phyloP scores from a whole-genome alignment of 352 stramenopile species.

The Aphanomyces stellatus region DNA sequence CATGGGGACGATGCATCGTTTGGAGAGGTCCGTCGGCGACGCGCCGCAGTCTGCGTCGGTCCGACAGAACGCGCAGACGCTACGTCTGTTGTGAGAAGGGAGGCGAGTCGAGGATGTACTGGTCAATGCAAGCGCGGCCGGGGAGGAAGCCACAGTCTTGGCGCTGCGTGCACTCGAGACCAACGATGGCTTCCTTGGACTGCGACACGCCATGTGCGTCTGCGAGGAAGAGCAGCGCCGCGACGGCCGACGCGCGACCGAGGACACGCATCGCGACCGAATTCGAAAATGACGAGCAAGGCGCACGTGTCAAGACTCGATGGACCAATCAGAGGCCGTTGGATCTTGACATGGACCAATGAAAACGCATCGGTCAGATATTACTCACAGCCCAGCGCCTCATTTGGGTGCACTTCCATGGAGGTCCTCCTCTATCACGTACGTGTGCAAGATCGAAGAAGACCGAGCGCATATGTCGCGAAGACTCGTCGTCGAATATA shows the following conservation, averaged over 20 bases:
- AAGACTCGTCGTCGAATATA: no score
- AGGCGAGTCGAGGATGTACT: constrained; percentile 25
- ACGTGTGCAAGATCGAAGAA: no score
- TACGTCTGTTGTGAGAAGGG: constrained; percentile 18
- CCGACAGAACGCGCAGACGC: constrained; percentile 60
- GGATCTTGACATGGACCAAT: neutral
- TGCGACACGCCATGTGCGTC: neutral
- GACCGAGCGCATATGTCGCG: no score
- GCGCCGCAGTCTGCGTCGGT: constrained; percentile 49
- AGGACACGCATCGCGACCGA: no score
- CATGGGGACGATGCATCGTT: constrained; percentile 39
- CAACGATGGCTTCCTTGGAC: constrained; percentile 18
- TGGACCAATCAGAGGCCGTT: no score
- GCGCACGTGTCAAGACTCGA: no score
- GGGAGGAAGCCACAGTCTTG: constrained; percentile 70
- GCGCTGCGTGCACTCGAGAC: constrained; percentile 35
- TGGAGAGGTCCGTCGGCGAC: constrained; percentile 35
- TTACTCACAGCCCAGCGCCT: no score
- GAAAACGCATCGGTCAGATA: neutral
- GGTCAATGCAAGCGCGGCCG: constrained; percentile 51
- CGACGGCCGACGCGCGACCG: no score
- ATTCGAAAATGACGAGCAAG: no score
- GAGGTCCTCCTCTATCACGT: no score
- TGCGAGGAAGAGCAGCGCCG: neutral
- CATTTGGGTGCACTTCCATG: no score